Base-by-base conservation (phyloP, 2,329 filamentous ascomycete species). In the Fusarium pilosicola region DNA sequence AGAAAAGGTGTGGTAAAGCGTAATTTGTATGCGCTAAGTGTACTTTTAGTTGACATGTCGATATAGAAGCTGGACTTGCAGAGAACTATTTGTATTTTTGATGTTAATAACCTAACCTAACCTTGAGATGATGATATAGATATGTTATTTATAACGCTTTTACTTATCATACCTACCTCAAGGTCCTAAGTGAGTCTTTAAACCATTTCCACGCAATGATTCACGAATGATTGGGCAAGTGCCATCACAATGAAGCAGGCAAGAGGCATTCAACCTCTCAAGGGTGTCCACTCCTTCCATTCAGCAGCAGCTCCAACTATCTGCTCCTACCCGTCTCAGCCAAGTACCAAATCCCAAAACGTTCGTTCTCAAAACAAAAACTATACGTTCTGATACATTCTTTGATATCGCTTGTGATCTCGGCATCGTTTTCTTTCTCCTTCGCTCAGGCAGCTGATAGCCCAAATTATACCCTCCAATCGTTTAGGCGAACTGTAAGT, bases 401-500 rank as follows among this genome's bases (percentile, higher is more conserved):
- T 15, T 56, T 39, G 11, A 20, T 12, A 6, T n/a, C 38, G 18
- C 52, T 56, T 17, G 22, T 51, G 41, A n/a, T 34, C 5, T 20
- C 6, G 6, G 2, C 3, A 12, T n/a, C 30, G 4, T 18, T 28
- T 26, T 12, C 7, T 28, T 38, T 59, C 45, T 10, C 6, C 45
- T 6, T 45, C 9, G 11, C 15, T 12, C n/a, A 34, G 15, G 3
- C 22, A 54, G 18, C 20, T 26, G n/a, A 22, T 7, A 41, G 7
- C 44, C 22, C n/a, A 36, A 48, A 20, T n/a, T 18, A 2, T 18
- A 39, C 14, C 28, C 15, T 32, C 30, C n/a, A 71, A 26, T 42
- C 46, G 45, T 17, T 38, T 38, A 6, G n/a, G 34, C 34, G 26
- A 44, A 49, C 41, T 66, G 55, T 46, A 67, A 71, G 61, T 62